Evolutionary conservation across 2,329 filamentous ascomycete genomes (phyloP).

Genomic region (Talaromyces sp.): DNA sequence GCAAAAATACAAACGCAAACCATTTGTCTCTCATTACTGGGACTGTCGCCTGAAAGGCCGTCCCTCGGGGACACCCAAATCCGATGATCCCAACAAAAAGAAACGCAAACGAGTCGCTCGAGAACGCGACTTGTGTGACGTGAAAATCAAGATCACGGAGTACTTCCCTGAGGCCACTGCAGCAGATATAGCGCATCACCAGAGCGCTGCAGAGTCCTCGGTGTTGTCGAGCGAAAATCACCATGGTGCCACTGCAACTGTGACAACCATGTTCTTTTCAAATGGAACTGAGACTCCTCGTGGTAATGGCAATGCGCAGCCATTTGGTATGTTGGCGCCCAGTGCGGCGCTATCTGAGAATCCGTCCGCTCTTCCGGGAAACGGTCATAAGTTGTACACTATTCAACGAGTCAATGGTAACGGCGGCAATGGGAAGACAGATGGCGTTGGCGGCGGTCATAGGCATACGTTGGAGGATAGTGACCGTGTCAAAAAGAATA

Average conservation of each 20-base stretch:
- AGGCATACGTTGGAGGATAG: slow-evolving; percentile 70
- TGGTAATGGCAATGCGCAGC: slow-evolving; percentile 21
- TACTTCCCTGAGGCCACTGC: slow-evolving; percentile 58
- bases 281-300: slow-evolving; percentile 18
- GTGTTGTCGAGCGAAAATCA: not conserved
- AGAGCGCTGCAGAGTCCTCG: slow-evolving; percentile 21
- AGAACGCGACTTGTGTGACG: slow-evolving; percentile 75
- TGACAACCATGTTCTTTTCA: slow-evolving; percentile 19
- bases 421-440: slow-evolving; percentile 67
- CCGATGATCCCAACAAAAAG: slow-evolving; percentile 75
- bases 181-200: slow-evolving; percentile 15
- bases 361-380: slow-evolving; percentile 44
- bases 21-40: slow-evolving; percentile 82
- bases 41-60: slow-evolving; percentile 78
- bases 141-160: slow-evolving; percentile 83
- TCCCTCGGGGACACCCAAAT: slow-evolving; percentile 74
- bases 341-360: slow-evolving; percentile 39
- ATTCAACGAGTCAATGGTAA: slow-evolving; percentile 76
- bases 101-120: slow-evolving; percentile 74
- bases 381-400: slow-evolving; percentile 63
- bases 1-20: slow-evolving; percentile 74
- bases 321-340: slow-evolving; percentile 46
- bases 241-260: not conserved
- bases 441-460: slow-evolving; percentile 68
- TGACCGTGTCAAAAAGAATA: slow-evolving; percentile 78